phyloP scores from a whole-genome alignment of 164 flowering plant species.

The Vitis cinerea region DNA sequence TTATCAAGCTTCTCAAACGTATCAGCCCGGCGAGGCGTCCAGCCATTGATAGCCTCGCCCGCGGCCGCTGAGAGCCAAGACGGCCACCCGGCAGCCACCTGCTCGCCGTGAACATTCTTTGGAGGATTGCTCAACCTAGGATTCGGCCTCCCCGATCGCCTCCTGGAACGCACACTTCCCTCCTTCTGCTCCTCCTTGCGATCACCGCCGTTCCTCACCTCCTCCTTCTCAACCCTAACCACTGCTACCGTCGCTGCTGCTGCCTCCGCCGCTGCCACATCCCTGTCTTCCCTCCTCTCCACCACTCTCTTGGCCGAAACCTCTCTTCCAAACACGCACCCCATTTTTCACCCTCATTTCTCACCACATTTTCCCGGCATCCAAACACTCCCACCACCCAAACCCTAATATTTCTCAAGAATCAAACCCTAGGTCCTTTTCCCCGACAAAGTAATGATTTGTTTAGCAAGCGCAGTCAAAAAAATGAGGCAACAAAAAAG shows the following conservation, averaged over 20 bases:
- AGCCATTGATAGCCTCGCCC: slow-evolving; percentile 67
- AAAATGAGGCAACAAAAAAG: no score
- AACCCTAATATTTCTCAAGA: no score
- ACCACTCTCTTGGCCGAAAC: slow-evolving; percentile 9
- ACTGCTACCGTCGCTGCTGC: neutral
- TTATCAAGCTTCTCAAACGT: slow-evolving; percentile 67
- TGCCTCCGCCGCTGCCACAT: neutral
- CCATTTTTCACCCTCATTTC: neutral
- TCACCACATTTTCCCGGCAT: no score
- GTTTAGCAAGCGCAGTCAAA: no score
- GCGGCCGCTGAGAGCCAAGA: slow-evolving; percentile 66
- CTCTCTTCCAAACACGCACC: slow-evolving; percentile 1
- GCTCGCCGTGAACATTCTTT: slow-evolving; percentile 58
- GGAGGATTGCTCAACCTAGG: slow-evolving; percentile 54
- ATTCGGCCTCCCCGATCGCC: slow-evolving; percentile 45
- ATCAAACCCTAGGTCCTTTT: no score
- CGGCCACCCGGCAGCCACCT: slow-evolving; percentile 73
- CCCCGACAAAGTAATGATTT: no score
- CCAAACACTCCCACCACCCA: no score
- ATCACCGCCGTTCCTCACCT: slow-evolving; percentile 24
- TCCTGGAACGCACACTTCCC: slow-evolving; percentile 18
- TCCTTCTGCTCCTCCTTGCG: slow-evolving; percentile 30
- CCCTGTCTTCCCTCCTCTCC: slow-evolving; percentile 12
- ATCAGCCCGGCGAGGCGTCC: slow-evolving; percentile 66
- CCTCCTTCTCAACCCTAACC: slow-evolving; percentile 2